Percentiles rank a stretch among this genome's conserved stretches.
These are phyloP conservation scores for Blastobotrys buckinghamii DNA, from an alignment of 1,139 yeast genomes.

Conservation along the genomic window DNA sequence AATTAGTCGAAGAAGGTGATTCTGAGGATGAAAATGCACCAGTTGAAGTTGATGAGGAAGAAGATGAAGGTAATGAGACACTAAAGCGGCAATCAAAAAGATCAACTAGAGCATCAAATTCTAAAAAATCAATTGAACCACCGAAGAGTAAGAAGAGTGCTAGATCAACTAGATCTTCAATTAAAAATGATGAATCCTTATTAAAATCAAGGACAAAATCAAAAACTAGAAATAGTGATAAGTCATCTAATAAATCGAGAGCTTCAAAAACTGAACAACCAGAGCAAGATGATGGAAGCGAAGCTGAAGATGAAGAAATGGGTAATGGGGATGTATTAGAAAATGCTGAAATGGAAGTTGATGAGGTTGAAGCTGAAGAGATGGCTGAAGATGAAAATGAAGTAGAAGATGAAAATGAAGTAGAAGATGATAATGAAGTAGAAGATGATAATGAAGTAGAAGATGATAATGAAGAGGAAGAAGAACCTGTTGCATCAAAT, in stretches of 20 bases:
- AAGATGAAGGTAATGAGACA: not conserved
- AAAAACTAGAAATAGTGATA: too few species aligned
- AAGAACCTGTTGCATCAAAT: not conserved
- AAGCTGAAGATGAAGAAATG: not conserved
- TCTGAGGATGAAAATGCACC: conserved; percentile 2
- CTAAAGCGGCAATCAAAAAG: not conserved
- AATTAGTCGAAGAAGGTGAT: conserved; percentile 2
- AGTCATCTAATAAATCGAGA: too few species aligned
- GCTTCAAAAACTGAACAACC: too few species aligned
- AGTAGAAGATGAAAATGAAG: conserved; percentile 7
- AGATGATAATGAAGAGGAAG: conserved; percentile 10
- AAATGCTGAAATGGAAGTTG: conserved; percentile 12
- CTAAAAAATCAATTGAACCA: too few species aligned
- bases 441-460: conserved; percentile 4
- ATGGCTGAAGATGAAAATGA: conserved; percentile 21
- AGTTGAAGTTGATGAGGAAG: conserved; percentile 14
- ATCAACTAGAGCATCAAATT: too few species aligned
- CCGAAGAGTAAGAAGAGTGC: too few species aligned
- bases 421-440: not conserved
- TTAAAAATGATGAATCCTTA: too few species aligned
- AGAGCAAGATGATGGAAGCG: not conserved
- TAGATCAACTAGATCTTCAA: too few species aligned
- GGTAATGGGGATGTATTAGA: conserved; percentile 5
- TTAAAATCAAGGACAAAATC: too few species aligned
- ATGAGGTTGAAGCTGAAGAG: not conserved